A percentile compares a stretch with the other conserved stretches of the same genome.
These are phyloP conservation scores for Phyllostachys edulis DNA, from an alignment of 176 grass and related monocot species.

Conservation along the genomic window DNA sequence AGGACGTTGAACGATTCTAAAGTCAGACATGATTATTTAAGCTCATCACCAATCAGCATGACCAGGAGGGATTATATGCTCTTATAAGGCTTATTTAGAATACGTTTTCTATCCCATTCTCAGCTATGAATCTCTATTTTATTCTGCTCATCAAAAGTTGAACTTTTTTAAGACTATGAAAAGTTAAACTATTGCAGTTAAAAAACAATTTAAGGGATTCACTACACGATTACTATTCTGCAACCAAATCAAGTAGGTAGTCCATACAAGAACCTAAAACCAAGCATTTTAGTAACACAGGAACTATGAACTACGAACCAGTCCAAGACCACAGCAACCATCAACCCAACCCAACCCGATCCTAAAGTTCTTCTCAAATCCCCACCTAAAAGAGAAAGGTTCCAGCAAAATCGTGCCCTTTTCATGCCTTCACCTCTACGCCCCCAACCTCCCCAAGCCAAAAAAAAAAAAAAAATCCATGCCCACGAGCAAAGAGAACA, in stretches of 20 bases:
- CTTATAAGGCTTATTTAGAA: not conserved
- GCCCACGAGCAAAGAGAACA: not conserved
- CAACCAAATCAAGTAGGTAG: not conserved
- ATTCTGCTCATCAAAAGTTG: not conserved
- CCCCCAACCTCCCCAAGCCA: constrained; percentile 1
- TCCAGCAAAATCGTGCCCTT: not conserved
- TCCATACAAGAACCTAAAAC: not conserved
- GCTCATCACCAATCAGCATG: not conserved
- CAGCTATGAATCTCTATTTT: not conserved
- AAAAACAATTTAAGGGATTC: not conserved
- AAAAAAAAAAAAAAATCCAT: not conserved
- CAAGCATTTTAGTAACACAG: not conserved
- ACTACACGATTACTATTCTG: not conserved
- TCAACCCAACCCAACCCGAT: not conserved
- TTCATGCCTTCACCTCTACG: not conserved
- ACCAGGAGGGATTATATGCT: not conserved
- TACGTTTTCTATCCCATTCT: not conserved
- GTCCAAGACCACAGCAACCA: not conserved
- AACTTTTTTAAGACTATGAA: not conserved
- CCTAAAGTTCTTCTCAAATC: constrained; percentile 6
- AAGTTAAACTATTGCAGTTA: not conserved
- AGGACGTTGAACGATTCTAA: not conserved
- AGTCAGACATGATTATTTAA: not conserved
- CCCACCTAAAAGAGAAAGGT: not conserved
- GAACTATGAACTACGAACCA: not conserved